Evolutionary conservation across 1,139 yeast genomes (phyloP).

Genomic region (Taphrina pruni): DNA sequence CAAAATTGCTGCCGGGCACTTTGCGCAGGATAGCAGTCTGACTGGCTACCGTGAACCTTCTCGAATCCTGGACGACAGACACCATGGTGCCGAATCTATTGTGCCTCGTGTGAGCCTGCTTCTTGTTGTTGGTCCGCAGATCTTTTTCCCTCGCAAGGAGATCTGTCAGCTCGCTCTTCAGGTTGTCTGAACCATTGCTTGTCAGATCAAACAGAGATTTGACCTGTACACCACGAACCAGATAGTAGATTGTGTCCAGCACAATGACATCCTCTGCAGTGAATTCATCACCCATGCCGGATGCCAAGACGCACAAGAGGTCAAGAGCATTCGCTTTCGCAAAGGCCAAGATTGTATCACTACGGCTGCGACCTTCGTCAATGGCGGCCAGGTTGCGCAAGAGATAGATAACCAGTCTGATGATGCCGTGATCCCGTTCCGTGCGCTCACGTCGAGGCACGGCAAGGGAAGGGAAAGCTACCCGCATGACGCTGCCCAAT

Average conservation of each 20-base stretch:
- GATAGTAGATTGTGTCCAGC: constrained; percentile 70
- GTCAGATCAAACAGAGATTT: constrained; percentile 47
- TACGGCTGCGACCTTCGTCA: constrained; percentile 77
- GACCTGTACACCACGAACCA: constrained; percentile 65
- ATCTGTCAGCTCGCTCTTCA: constrained; percentile 54
- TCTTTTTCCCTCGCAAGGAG: constrained; percentile 65
- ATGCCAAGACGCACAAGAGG: constrained; percentile 70
- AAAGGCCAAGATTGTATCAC: constrained; percentile 63
- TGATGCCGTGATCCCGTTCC: constrained; percentile 71
- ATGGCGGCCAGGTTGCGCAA: constrained; percentile 77
- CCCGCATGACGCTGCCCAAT: constrained; percentile 70
- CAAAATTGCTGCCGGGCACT: constrained; percentile 23
- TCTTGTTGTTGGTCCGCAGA: constrained; percentile 53
- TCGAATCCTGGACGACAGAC: constrained; percentile 67
- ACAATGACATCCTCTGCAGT: constrained; percentile 68
- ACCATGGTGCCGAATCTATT: constrained; percentile 88
- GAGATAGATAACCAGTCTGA: constrained; percentile 73
- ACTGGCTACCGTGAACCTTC: constrained; percentile 74
- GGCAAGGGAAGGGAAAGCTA: constrained; percentile 68
- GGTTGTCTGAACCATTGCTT: constrained; percentile 14
- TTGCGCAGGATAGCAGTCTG: constrained; percentile 52
- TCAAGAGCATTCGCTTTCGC: constrained; percentile 72
- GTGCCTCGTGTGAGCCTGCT: constrained; percentile 63
- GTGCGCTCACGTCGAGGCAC: constrained; percentile 64
- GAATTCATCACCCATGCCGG: constrained; percentile 68